phyloP scores from a whole-genome alignment of 2,329 filamentous ascomycete genomes.

The Sporothrix humicola region DNA sequence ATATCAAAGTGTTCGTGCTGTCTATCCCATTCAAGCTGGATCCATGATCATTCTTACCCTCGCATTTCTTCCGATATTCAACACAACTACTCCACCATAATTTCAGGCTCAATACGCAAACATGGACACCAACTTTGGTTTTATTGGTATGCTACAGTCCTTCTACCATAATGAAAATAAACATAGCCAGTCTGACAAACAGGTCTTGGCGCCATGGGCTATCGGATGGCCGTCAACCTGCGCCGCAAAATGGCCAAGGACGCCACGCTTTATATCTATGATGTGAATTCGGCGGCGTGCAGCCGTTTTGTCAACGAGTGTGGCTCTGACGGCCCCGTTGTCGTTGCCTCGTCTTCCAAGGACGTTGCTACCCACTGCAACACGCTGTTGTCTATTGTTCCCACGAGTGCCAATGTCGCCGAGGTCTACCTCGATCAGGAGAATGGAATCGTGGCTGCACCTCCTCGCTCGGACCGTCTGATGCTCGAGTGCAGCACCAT shows the following conservation, averaged over 20 bases:
- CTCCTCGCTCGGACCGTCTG: background rate
- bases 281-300: background rate
- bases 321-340: background rate
- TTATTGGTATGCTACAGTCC: background rate
- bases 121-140: background rate
- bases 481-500: background rate
- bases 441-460: background rate
- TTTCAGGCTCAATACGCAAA: background rate
- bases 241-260: background rate
- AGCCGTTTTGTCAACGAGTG: background rate
- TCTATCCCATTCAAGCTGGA: too few relatives aligned
- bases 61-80: too few relatives aligned
- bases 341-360: background rate
- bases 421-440: background rate
- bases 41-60: too few relatives aligned
- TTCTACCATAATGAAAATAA: too few relatives aligned
- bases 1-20: too few relatives aligned
- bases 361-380: background rate
- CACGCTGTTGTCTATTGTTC: background rate
- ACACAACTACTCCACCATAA: too few relatives aligned
- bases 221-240: background rate
- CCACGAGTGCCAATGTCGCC: background rate
- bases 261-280: background rate
- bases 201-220: background rate
- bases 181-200: background rate